Percentiles rank a stretch among this genome's conserved stretches.
Evolutionary conservation across 2,329 filamentous ascomycete genomes (phyloP).

Genomic region (Achaetomium macrosporum): DNA sequence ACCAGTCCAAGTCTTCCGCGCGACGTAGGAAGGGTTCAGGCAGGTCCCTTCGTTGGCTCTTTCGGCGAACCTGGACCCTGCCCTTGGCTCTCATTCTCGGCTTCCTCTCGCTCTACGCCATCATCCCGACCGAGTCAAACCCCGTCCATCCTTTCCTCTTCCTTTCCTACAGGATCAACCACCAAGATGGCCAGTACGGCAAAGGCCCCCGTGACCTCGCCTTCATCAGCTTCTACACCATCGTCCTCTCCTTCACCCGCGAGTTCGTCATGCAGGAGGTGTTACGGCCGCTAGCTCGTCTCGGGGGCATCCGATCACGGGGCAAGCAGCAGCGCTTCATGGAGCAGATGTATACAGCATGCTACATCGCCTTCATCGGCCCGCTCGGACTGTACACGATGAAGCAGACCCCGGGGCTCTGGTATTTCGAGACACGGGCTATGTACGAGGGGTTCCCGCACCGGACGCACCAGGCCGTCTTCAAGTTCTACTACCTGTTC

Average conservation of each 20-base stretch:
- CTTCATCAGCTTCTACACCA: constrained; percentile 82
- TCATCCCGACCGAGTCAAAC: constrained; percentile 73
- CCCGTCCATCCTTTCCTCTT: constrained; percentile 77
- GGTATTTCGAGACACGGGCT: constrained; percentile 87
- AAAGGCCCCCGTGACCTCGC: constrained; percentile 81
- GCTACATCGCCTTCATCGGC: constrained; percentile 80
- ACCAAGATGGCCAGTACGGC: constrained; percentile 62
- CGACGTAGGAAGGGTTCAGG: background rate
- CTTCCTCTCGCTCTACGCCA: constrained; percentile 62
- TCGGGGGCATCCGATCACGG: constrained; percentile 61
- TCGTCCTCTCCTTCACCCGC: constrained; percentile 86
- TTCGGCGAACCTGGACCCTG: constrained; percentile 50
- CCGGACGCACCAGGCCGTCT: constrained; percentile 65
- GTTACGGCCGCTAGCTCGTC: constrained; percentile 68
- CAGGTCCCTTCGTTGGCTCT: background rate
- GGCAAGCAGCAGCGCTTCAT: constrained; percentile 87
- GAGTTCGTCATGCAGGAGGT: constrained; percentile 94
- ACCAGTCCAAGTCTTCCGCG: background rate
- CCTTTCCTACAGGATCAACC: constrained; percentile 70
- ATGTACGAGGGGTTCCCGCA: constrained; percentile 92
- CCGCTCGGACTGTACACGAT: constrained; percentile 86
- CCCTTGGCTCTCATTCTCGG: constrained; percentile 63
- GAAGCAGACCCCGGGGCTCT: constrained; percentile 70
- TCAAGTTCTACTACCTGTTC: constrained; percentile 96
- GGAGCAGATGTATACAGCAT: constrained; percentile 90